Conservation (phyloP, 228 moss, liverwort and hornwort genomes). For the Sphagnum magellanicum region DNA sequence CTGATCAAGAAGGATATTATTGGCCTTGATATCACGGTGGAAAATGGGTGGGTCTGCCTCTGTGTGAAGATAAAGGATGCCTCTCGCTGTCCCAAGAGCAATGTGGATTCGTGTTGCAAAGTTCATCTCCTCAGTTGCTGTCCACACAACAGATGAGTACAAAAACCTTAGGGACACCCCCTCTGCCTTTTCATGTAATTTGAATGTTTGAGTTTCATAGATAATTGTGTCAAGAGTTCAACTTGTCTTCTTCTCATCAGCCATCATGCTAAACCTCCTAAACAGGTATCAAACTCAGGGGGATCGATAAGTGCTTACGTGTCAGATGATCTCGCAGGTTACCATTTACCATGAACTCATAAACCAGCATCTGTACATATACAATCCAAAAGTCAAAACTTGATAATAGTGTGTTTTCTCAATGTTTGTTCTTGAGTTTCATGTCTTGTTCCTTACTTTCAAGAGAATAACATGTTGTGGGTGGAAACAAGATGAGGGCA, state of each 20-base stretch:
- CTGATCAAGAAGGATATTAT: slow-evolving; percentile 72
- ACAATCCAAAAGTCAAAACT: not conserved
- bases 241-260: no score
- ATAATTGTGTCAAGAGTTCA: no score
- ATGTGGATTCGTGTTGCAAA: slow-evolving; percentile 52
- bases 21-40: slow-evolving; percentile 85
- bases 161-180: not conserved
- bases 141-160: not conserved
- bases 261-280: no score
- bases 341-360: slow-evolving; percentile 84
- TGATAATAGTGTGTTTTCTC: no score
- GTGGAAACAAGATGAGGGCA: no score
- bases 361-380: slow-evolving; percentile 75
- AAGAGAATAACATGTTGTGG: no score
- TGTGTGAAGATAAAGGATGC: slow-evolving; percentile 81
- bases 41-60: slow-evolving; percentile 85
- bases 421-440: no score
- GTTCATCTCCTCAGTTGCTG: slow-evolving; percentile 48
- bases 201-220: no score
- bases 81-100: slow-evolving; percentile 70
- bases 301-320: slow-evolving; percentile 12
- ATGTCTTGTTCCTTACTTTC: no score
- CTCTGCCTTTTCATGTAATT: no score
- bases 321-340: slow-evolving; percentile 62
- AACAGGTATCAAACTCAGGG: not conserved